These are phyloP conservation scores for Yamadazyma diddensiae DNA, from an alignment of 1,139 yeast species.

Conservation along the genomic window DNA sequence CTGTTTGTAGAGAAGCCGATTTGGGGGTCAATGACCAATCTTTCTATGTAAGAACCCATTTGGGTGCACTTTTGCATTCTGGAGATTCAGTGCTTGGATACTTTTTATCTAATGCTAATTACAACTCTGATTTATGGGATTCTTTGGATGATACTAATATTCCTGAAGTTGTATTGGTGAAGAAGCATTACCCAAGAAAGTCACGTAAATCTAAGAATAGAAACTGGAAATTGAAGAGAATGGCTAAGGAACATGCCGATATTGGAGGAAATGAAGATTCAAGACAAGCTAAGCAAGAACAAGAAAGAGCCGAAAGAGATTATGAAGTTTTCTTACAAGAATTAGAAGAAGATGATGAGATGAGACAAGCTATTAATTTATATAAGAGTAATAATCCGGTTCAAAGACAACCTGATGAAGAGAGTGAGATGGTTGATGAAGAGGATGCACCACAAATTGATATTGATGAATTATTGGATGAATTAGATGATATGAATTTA, in stretches of 20 bases:
- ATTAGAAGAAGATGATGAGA: slow-evolving; percentile 93
- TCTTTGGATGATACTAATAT: slow-evolving; percentile 55
- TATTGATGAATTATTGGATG: slow-evolving; percentile 84
- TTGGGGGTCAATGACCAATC: slow-evolving; percentile 81
- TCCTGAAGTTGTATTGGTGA: slow-evolving; percentile 91
- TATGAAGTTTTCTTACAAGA: slow-evolving; percentile 95
- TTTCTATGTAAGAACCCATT: slow-evolving; percentile 79
- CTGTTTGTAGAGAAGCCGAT: slow-evolving; percentile 83
- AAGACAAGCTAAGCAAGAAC: slow-evolving; percentile 81
- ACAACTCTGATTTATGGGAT: slow-evolving; percentile 85
- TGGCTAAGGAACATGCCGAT: slow-evolving; percentile 93
- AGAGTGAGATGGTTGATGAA: slow-evolving; percentile 50
- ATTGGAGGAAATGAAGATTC: slow-evolving; percentile 71
- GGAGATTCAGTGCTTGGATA: slow-evolving; percentile 96
- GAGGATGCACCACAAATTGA: slow-evolving; percentile 76
- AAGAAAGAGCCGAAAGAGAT: slow-evolving; percentile 90
- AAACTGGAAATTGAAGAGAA: slow-evolving; percentile 94
- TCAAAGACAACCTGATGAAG: slow-evolving; percentile 37
- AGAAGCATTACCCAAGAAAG: slow-evolving; percentile 86
- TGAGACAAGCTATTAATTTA: slow-evolving; percentile 85
- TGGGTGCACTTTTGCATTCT: slow-evolving; percentile 92
- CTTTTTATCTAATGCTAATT: slow-evolving; percentile 76
- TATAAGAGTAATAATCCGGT: slow-evolving; percentile 61
- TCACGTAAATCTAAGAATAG: slow-evolving; percentile 75
- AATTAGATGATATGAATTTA: slow-evolving; percentile 86